These are phyloP conservation scores for Catunica adiposa DNA, from an alignment of 2,329 filamentous ascomycete genomes.

Conservation along the genomic window DNA sequence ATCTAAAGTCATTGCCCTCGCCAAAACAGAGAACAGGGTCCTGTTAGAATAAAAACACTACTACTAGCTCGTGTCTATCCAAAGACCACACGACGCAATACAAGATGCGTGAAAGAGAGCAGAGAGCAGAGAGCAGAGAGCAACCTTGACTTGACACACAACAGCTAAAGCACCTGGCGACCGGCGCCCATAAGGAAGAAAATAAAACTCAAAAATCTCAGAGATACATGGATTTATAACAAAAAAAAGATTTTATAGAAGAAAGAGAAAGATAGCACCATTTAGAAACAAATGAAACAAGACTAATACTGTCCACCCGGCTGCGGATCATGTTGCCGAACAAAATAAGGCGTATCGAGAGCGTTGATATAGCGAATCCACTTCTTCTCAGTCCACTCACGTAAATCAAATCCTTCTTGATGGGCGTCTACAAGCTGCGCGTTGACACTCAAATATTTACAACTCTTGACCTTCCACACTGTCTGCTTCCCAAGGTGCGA, in stretches of 20 bases:
- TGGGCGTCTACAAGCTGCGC: constrained; percentile 13
- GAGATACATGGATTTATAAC: too few relatives aligned
- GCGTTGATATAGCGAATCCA: constrained; percentile 15
- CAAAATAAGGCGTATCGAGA: constrained; percentile 6
- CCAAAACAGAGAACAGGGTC: too few relatives aligned
- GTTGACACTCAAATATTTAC: constrained; percentile 12
- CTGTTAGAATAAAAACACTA: too few relatives aligned
- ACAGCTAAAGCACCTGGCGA: too few relatives aligned
- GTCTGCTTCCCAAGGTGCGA: constrained; percentile 3
- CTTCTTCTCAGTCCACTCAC: constrained; percentile 14
- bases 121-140: too few relatives aligned
- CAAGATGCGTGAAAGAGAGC: too few relatives aligned
- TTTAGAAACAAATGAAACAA: background rate
- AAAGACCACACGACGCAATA: too few relatives aligned
- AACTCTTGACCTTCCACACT: constrained; percentile 12
- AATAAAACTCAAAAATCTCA: too few relatives aligned
- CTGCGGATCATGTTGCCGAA: constrained; percentile 14
- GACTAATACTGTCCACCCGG: constrained; percentile 15
- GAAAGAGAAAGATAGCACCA: background rate
- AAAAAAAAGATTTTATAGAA: background rate
- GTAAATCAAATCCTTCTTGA: constrained; percentile 15
- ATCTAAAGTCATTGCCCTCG: too few relatives aligned
- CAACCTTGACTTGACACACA: too few relatives aligned
- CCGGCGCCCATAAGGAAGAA: too few relatives aligned
- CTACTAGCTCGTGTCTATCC: too few relatives aligned